Evolutionary conservation across 2,329 filamentous ascomycete genomes (phyloP).

Genomic region (Drechslerella coelobrocha): DNA sequence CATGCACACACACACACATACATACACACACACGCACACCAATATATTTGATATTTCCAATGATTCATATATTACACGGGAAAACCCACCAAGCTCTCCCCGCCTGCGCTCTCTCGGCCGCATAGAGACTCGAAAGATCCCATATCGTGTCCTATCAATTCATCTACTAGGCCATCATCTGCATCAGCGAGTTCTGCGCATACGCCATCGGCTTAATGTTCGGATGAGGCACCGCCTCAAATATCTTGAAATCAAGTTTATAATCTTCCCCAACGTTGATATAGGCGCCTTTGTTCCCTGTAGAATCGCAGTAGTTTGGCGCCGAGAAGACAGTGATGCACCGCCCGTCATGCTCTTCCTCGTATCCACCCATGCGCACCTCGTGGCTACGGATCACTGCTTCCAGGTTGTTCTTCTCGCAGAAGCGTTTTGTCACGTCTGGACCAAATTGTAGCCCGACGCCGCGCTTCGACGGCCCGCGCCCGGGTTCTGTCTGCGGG

Average conservation of each 20-base stretch:
- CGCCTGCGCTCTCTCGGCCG: not conserved
- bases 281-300: conserved; percentile 96
- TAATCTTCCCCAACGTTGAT: conserved; percentile 95
- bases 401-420: conserved; percentile 91
- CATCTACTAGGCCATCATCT: conserved; percentile 53
- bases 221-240: conserved; percentile 95
- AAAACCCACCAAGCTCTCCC: not conserved
- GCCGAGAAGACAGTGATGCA: conserved; percentile 99
- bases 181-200: conserved; percentile 58
- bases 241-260: conserved; percentile 89
- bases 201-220: conserved; percentile 87
- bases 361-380: conserved; percentile 98
- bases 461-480: conserved; percentile 93
- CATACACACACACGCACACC: not conserved
- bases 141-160: not conserved
- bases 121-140: no score
- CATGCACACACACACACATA: not conserved
- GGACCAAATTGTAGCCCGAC: conserved; percentile 97
- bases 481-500: conserved; percentile 81
- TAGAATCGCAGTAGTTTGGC: conserved; percentile 95
- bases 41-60: no score
- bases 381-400: conserved; percentile 97
- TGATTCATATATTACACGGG: not conserved
- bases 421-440: conserved; percentile 94
- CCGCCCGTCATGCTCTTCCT: conserved; percentile 92